Percentiles rank a stretch among this genome's conserved stretches.
These are phyloP conservation scores for Cyberlindnera meyerae DNA, from an alignment of 805 yeast genomes.

Conservation along the genomic window DNA sequence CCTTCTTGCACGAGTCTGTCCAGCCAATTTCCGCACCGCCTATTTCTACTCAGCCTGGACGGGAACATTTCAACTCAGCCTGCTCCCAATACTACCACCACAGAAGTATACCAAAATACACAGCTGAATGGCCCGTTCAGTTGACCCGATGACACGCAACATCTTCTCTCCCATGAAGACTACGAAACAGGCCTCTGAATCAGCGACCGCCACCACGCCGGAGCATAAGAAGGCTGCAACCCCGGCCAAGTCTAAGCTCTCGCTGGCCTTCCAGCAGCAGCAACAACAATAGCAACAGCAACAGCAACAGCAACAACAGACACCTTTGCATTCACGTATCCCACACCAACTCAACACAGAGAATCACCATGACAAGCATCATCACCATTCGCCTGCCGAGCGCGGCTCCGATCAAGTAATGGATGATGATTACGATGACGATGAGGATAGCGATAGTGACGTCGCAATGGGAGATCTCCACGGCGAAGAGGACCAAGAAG, in stretches of 20 bases:
- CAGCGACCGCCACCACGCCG: constrained; percentile 1
- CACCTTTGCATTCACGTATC: background rate
- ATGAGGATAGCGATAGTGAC: constrained; percentile 20
- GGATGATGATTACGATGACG: constrained; percentile 6
- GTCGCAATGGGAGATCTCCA: constrained; percentile 33
- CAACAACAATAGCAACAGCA: no score
- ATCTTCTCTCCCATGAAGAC: constrained; percentile 13
- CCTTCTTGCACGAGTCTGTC: no score
- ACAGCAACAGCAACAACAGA: background rate
- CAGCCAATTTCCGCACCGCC: no score
- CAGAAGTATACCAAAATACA: background rate
- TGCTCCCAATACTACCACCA: no score
- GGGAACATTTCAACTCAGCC: background rate
- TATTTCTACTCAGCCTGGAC: background rate
- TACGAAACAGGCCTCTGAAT: background rate
- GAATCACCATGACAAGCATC: background rate
- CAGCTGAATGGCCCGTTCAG: constrained; percentile 14
- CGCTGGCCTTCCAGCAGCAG: constrained; percentile 21
- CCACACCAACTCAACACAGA: constrained; percentile 9
- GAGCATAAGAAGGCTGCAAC: background rate
- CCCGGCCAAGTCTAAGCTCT: constrained; percentile 19
- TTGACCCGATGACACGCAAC: constrained; percentile 9
- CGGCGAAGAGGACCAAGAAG: constrained; percentile 82
- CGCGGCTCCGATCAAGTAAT: no score
- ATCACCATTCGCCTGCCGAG: background rate